A percentile compares a stretch with the other conserved stretches of the same genome.
Conservation (phyloP, 108 stramenopile species). For the Discostella stelligeroides region DNA sequence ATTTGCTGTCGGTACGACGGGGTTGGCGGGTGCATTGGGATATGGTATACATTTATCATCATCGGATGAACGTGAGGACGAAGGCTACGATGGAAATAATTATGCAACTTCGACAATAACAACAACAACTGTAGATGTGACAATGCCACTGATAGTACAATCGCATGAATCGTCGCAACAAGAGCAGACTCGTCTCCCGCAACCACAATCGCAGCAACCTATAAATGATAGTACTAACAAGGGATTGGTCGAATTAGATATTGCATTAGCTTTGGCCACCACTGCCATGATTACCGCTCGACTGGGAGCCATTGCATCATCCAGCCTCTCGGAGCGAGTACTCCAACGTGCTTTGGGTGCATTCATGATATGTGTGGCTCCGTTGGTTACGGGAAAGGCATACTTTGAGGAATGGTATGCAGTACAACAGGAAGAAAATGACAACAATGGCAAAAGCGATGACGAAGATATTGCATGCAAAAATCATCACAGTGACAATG, state of each 20-base stretch:
- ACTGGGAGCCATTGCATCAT: slow-evolving; percentile 67
- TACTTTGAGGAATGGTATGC: slow-evolving; percentile 41
- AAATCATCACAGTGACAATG: no score
- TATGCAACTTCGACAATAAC: not conserved
- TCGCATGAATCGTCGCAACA: not conserved
- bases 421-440: no score
- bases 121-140: not conserved
- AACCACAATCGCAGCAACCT: not conserved
- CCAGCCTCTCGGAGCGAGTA: slow-evolving; percentile 43
- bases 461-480: no score
- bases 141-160: not conserved
- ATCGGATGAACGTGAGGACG: no score
- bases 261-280: slow-evolving; percentile 69
- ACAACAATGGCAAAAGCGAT: no score
- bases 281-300: slow-evolving; percentile 82
- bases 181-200: not conserved
- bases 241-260: slow-evolving; percentile 74
- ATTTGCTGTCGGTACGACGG: slow-evolving; percentile 89
- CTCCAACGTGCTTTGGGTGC: slow-evolving; percentile 75
- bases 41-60: slow-evolving; percentile 60
- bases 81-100: not conserved
- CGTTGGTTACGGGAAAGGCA: slow-evolving; percentile 75
- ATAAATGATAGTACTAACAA: not conserved
- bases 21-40: slow-evolving; percentile 80
- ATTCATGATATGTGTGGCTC: slow-evolving; percentile 88